Evolutionary conservation across 2,329 filamentous ascomycete species (phyloP).

Genomic region (Xenoacremonium recifei): DNA sequence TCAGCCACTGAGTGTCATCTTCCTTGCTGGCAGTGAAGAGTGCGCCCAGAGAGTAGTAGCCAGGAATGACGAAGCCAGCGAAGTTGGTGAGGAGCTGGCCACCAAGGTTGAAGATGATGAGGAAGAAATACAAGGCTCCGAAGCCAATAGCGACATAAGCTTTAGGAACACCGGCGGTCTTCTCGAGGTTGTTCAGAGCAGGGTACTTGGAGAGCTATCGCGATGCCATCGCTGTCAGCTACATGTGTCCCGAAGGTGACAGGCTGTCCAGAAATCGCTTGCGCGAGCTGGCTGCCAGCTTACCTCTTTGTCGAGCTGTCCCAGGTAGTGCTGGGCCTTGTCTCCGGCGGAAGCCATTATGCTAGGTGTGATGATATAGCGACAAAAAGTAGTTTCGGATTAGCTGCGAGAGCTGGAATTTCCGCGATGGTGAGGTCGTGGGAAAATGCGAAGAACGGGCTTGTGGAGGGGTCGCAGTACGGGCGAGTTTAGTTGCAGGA

Average conservation of each 20-base stretch:
- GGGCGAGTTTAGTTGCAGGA: conserved; percentile 17
- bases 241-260: too few relatives aligned
- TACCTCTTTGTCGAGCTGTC: conserved; percentile 82
- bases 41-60: conserved; percentile 79
- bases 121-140: conserved; percentile 80
- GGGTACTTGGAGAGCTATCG: conserved; percentile 81
- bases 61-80: conserved; percentile 78
- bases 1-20: conserved; percentile 81
- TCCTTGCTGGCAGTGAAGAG: conserved; percentile 69
- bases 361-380: conserved; percentile 21
- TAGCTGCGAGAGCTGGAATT: not conserved
- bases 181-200: conserved; percentile 80
- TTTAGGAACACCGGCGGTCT: conserved; percentile 79
- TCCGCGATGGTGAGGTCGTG: conserved; percentile 6
- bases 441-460: conserved; percentile 13
- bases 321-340: conserved; percentile 72
- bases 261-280: too few relatives aligned
- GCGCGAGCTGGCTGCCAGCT: conserved; percentile 27
- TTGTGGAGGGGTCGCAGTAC: conserved; percentile 19
- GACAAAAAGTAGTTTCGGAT: conserved; percentile 4
- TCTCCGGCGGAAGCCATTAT: conserved; percentile 61
- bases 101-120: conserved; percentile 89
- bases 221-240: conserved; percentile 24
- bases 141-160: conserved; percentile 78
- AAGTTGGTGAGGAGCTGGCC: conserved; percentile 86